Base-by-base conservation (phyloP, 371 early-diverging fungal species). In the Circinella umbellata region DNA sequence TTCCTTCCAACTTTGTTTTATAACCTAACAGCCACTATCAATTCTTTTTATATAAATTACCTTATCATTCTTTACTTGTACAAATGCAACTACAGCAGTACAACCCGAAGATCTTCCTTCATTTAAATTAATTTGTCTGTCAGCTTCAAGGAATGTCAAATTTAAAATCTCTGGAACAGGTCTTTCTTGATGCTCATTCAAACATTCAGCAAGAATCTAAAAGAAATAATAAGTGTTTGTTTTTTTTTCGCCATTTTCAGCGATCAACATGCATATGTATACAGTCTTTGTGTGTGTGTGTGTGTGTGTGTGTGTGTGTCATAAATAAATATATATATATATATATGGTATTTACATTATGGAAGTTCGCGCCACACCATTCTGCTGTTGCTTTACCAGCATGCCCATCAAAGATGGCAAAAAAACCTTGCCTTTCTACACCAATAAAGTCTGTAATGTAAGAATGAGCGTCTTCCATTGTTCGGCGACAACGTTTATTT, bases 391-490 rank as follows among this genome's bases (percentile, higher is more conserved):
- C 86, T 76, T 93, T 93, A 15, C 99, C 98, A 7, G 98, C 98
- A 80, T 99, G 99, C n/a, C 99, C 99, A 73, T 99, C 99, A 79
- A 93, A 99, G 62, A 99, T 91, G 60, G 96, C 98, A 88, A 98
- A 96, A 73, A 93, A 96, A 9, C 94, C 93, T 80, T 94, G 95
- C 54, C 93, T 93, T 61, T 85, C 77, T 67, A 93, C 85, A 65
- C 89, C 88, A 61, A 86, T 89, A 79, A 91, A 98, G 79, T 95
- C 89, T 69, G 94, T 90, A 61, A 91, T 78, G 76, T 84, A 93
- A 7, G 88, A 86, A 76, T 98, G 98, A 11, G 98, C 91, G 76
- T 98, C 96, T 91, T 98, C 98, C 97, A 98, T 98, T n/a, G 95
- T 95, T 80, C 97, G 80, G 67, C 98, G 83, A 76, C 93, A 94